Evolutionary conservation across 345 rosid species (phyloP), one percentile per base, ranked within the genome.

Genomic region (Brassica rapa): DNA sequence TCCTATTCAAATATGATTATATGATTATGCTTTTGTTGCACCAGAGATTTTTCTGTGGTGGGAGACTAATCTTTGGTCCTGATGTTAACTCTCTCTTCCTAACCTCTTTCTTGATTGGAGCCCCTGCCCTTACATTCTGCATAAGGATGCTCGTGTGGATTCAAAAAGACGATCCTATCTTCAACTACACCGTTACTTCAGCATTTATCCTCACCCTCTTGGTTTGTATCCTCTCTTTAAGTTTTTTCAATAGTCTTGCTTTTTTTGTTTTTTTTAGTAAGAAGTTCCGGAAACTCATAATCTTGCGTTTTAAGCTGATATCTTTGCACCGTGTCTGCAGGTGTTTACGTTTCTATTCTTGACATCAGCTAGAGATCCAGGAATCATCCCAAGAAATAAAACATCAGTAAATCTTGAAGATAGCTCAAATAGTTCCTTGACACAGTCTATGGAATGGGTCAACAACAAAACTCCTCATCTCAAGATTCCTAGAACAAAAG

Each of bases 361-460:
- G 81, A 85, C 94, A 41, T 90, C 99, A 33, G 93, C 86, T 82
- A 88, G 98, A 76, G 99, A 95, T 85, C 99, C 99, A 64, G 98
- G 99, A 80, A 89, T 95, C 71, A 80, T 95, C n/a, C 92, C 97
- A 25, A 89, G 97, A 61, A 89, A 84, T 59, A 93, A 92, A 14
- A 87, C 83, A 15, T 82, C 82, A 27, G 84, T 87, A 83, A 79
- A 74, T 62, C 79, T 81, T 82, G 90, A 86, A 43, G 90, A 86
- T 53, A 80, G 14, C 39, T 63, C 71, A 76, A 85, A 82, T 80
- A 68, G 71, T 41, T 70, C 80, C 43, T 71, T 75, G 25, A 41
- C 80, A 75, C 79, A 80, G 10, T 80, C 83, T 55, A 74, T 70
- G 75, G 83, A 80, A n/a, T n/a, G n/a, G n/a, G n/a, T n/a, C n/a